phyloP scores from a whole-genome alignment of 176 grass and related monocot species.

The Carex parvula region DNA sequence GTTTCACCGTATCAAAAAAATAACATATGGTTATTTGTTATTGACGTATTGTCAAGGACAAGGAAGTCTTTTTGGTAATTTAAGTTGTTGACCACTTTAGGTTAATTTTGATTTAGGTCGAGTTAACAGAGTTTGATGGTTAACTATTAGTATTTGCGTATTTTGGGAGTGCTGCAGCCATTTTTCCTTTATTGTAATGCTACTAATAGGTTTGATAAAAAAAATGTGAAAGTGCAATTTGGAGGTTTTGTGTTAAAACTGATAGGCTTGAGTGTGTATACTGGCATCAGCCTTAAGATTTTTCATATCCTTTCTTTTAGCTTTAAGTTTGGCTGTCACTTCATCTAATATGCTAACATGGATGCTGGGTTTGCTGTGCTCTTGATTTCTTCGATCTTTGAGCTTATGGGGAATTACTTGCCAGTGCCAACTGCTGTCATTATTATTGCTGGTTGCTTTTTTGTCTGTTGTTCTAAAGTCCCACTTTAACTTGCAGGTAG shows the following conservation, averaged over 20 bases:
- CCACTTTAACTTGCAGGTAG: constrained; percentile 51
- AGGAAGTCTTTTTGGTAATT: background rate
- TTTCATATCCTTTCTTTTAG: background rate
- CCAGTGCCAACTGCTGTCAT: background rate
- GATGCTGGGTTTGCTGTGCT: background rate
- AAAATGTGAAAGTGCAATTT: background rate
- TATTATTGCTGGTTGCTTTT: background rate
- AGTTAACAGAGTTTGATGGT: background rate
- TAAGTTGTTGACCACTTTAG: background rate
- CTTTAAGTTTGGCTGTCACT: background rate
- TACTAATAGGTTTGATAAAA: background rate
- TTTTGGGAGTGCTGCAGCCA: background rate
- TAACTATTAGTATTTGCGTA: background rate
- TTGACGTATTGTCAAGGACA: background rate
- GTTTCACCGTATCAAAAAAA: background rate
- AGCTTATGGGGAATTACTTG: background rate
- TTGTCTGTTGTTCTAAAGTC: constrained; percentile 1
- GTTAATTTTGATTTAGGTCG: background rate
- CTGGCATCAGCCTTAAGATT: background rate
- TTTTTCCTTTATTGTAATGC: background rate
- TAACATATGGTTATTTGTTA: background rate
- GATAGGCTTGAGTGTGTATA: background rate
- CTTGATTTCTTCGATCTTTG: background rate
- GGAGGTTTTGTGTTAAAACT: background rate
- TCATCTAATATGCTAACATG: background rate